Conservation (phyloP, 768 basidiomycete species). For the Leccinum arenicola region DNA sequence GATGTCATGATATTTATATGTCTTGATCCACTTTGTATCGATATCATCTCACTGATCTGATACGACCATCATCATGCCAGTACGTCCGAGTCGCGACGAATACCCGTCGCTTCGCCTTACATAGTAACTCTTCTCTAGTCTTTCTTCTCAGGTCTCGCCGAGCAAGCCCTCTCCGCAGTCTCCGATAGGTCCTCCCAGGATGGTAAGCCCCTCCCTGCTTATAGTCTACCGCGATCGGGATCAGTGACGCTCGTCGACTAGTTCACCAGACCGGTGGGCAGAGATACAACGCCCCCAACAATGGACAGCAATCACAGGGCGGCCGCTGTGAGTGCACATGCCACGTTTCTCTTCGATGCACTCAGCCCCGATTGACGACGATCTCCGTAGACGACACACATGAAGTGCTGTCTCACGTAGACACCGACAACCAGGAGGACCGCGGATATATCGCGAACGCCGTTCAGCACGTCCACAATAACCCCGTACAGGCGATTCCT, state of each 20-base stretch:
- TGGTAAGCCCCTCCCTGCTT: conserved; percentile 5
- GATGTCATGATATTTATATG: neutral
- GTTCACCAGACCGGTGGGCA: conserved; percentile 60
- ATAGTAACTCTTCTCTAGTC: conserved; percentile 43
- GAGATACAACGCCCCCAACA: conserved; percentile 58
- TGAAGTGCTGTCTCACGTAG: conserved; percentile 56
- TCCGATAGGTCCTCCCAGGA: neutral
- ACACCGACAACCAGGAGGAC: conserved; percentile 2
- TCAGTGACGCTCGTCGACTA: conserved; percentile 21
- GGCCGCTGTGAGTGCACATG: conserved; percentile 23
- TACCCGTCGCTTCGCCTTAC: neutral
- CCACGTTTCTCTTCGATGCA: conserved; percentile 4
- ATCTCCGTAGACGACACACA: conserved; percentile 54
- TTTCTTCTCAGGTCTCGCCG: conserved; percentile 62
- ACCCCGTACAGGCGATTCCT: conserved; percentile 12
- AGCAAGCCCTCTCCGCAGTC: conserved; percentile 56
- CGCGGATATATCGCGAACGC: conserved; percentile 15
- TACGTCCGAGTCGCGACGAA: conserved; percentile 7
- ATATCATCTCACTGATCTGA: neutral
- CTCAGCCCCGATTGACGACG: conserved; percentile 1
- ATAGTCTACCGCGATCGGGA: neutral
- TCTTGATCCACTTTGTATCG: neutral
- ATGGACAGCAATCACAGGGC: conserved; percentile 31
- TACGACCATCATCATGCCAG: conserved; percentile 18
- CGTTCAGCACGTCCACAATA: conserved; percentile 21